Conservation (phyloP, 169 alveolate species). For the Hepatocystis sp. region DNA sequence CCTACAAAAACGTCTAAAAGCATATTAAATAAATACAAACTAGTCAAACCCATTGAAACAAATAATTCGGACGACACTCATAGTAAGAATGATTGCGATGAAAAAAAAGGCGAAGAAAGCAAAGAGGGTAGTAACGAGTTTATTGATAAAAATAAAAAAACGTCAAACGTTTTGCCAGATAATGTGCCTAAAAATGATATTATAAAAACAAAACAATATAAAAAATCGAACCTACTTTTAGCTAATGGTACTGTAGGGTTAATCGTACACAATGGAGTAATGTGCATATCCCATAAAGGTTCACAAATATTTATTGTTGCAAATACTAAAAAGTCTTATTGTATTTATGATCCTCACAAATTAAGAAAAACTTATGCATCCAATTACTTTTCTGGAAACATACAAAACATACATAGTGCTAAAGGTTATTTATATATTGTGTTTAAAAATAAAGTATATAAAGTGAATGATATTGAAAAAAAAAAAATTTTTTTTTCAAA, state of each 20-base stretch:
- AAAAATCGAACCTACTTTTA: conserved; percentile 40
- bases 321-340: conserved; percentile 38
- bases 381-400: conserved; percentile 37
- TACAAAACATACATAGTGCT: conserved; percentile 27
- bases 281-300: conserved; percentile 56
- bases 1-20: conserved; percentile 4
- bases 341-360: conserved; percentile 47
- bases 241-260: conserved; percentile 57
- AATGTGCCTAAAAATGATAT: background rate
- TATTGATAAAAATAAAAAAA: no score
- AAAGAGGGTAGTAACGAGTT: no score
- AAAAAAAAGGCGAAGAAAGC: background rate
- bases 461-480: conserved; percentile 39
- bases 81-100: no score
- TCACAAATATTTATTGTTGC: conserved; percentile 31
- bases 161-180: no score
- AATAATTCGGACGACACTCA: no score
- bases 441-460: conserved; percentile 39
- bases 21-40: conserved; percentile 55
- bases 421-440: conserved; percentile 42
- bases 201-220: conserved; percentile 10
- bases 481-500: conserved; percentile 16
- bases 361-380: conserved; percentile 40
- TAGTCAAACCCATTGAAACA: conserved; percentile 25
- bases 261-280: conserved; percentile 69